Percentiles rank a stretch among this genome's conserved stretches.
These are phyloP conservation scores for Xylaria cubensis DNA, from an alignment of 495 filamentous ascomycete species.

Conservation along the genomic window DNA sequence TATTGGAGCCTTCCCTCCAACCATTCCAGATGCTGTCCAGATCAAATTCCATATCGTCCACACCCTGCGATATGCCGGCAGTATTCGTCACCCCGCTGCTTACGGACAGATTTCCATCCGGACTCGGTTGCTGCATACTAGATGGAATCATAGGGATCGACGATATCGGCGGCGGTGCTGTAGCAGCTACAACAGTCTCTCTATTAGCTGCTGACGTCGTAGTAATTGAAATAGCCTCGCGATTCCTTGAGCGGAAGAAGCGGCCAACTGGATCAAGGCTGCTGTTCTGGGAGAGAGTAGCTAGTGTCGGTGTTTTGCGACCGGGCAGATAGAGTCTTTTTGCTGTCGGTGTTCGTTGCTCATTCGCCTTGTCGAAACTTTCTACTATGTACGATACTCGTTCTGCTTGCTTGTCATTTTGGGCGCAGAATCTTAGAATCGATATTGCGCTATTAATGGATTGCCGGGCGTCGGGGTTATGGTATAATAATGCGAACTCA, in stretches of 20 bases:
- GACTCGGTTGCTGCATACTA: constrained; percentile 48
- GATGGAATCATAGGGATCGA: constrained; percentile 33
- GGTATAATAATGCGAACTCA: constrained; percentile 70
- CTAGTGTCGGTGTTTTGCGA: constrained; percentile 35
- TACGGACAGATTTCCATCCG: constrained; percentile 58
- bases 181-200: constrained; percentile 29
- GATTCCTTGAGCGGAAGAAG: constrained; percentile 41
- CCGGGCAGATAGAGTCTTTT: constrained; percentile 35
- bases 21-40: constrained; percentile 62
- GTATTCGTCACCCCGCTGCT: constrained; percentile 46
- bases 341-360: constrained; percentile 18
- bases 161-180: constrained; percentile 24
- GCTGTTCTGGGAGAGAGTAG: constrained; percentile 36
- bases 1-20: constrained; percentile 28
- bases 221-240: constrained; percentile 30
- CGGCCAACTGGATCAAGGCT: constrained; percentile 41
- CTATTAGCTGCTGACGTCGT: constrained; percentile 31
- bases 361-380: constrained; percentile 59
- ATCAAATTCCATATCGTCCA: constrained; percentile 59
- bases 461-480: constrained; percentile 58
- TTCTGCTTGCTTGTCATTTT: constrained; percentile 68
- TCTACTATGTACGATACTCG: constrained; percentile 69
- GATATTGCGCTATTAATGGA: constrained; percentile 65
- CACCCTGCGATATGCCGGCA: constrained; percentile 33
- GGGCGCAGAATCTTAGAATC: constrained; percentile 67